Conservation (phyloP, 2,329 filamentous ascomycete species). For the Aschersonia sp. region DNA sequence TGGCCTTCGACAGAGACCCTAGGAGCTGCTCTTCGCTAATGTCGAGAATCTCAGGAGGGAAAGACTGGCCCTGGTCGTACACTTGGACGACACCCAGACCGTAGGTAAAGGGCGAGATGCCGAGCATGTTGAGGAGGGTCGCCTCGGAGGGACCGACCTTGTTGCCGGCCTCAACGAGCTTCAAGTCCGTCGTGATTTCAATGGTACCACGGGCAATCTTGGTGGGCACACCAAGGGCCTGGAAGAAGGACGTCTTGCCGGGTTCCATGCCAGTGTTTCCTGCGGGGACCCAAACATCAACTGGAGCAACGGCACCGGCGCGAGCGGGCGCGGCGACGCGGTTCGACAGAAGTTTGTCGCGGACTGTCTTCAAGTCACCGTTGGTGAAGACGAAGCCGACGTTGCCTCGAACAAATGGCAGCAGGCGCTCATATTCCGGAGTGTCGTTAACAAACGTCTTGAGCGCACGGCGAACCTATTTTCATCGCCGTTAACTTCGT, state of each 20-base stretch:
- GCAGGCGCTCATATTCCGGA: slow-evolving; percentile 96
- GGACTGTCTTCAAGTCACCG: slow-evolving; percentile 76
- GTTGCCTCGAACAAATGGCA: slow-evolving; percentile 93
- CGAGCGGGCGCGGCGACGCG: slow-evolving; percentile 94
- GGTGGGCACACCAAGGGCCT: slow-evolving; percentile 99
- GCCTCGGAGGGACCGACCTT: slow-evolving; percentile 99
- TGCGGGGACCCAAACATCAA: slow-evolving; percentile 87
- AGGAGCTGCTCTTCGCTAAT: slow-evolving; percentile 92
- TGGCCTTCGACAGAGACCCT: slow-evolving; percentile 62
- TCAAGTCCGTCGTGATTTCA: slow-evolving; percentile 96
- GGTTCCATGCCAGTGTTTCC: slow-evolving; percentile 99
- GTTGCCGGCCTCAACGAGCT: slow-evolving; percentile 82
- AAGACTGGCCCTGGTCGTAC: slow-evolving; percentile 94
- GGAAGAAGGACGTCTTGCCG: slow-evolving; percentile 99
- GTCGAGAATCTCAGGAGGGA: slow-evolving; percentile 75
- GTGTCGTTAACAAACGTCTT: slow-evolving; percentile 83
- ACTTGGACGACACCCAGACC: slow-evolving; percentile 94
- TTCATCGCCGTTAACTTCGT: neutral
- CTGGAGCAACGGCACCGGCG: slow-evolving; percentile 90
- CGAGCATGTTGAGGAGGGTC: slow-evolving; percentile 97
- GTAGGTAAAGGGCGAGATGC: slow-evolving; percentile 99
- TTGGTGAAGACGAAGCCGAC: slow-evolving; percentile 99
- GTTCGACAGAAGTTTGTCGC: slow-evolving; percentile 91
- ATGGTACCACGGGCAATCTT: slow-evolving; percentile 99
- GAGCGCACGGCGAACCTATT: slow-evolving; percentile 82